These are phyloP conservation scores for Pichia sp. DNA, from an alignment of 1,139 yeast genomes.

Conservation along the genomic window DNA sequence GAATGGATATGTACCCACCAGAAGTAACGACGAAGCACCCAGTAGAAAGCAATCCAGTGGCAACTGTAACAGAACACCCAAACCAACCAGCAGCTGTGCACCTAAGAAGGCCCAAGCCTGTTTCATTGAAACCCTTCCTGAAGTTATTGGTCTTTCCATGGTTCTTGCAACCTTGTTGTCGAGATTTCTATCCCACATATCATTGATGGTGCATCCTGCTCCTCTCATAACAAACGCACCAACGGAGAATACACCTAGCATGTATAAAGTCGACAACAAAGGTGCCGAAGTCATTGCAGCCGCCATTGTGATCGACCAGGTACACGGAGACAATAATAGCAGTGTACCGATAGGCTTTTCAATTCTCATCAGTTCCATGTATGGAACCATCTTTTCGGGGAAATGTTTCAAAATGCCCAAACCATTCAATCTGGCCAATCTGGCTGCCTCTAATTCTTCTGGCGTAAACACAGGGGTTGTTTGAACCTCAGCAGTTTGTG, in stretches of 20 bases:
- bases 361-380: constrained; percentile 82
- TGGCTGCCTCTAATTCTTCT: constrained; percentile 50
- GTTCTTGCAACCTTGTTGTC: constrained; percentile 87
- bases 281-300: constrained; percentile 70
- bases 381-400: constrained; percentile 74
- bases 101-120: constrained; percentile 72
- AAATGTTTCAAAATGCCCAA: constrained; percentile 54
- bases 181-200: constrained; percentile 71
- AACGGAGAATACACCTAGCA: constrained; percentile 58
- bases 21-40: constrained; percentile 73
- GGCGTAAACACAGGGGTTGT: constrained; percentile 31
- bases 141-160: constrained; percentile 81
- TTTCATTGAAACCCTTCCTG: constrained; percentile 65
- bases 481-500: not conserved
- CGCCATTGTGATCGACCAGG: constrained; percentile 84
- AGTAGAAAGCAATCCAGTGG: constrained; percentile 78
- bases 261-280: constrained; percentile 46
- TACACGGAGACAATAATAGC: constrained; percentile 70
- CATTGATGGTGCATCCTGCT: constrained; percentile 96
- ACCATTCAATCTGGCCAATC: constrained; percentile 46
- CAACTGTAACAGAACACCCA: constrained; percentile 59
- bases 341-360: constrained; percentile 95
- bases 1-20: constrained; percentile 82
- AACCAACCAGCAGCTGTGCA: constrained; percentile 70
- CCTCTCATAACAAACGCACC: constrained; percentile 95